Evolutionary conservation across 306 rosid species (phyloP), one percentile per base, ranked within the genome.

Genomic region (Alnus rubra): DNA sequence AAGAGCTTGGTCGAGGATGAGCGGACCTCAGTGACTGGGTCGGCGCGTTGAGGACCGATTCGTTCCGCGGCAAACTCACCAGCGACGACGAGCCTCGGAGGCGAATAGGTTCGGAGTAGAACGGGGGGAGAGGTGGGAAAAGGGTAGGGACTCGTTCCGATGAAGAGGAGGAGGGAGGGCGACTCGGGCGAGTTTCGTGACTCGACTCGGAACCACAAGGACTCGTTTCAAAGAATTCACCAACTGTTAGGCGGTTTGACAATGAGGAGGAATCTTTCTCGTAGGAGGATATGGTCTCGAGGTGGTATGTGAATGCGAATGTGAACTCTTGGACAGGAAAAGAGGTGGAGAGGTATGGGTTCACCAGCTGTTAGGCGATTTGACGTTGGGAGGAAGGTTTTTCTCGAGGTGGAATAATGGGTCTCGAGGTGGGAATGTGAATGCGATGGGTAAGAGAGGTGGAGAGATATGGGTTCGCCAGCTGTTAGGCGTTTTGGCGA

Each of bases 21-120:
- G 94, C 92, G 9, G 96, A 95, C 15, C 94, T 95, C 67, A 88
- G 97, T 74, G 89, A 88, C 72, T 95, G 97, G 98, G 94, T 93
- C 52, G 88, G 87, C 50, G 98, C 82, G 1, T 71, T 95, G 54
- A 87, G 84, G 39, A 74, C 85, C 30, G 85, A 73, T 82, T 77
- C 90, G 6, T 56, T 72, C 63, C 84, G 80, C 2, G 86, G 83
- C 8, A 76, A 83, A 4, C 23, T 74, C 11, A 76, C 78, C 14
- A 77, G 84, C 59, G 88, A 74, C 1, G 84, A 62, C 3, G 92
- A 4, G 78, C 74, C 33, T 74, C 84, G 47, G 88, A 78, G 13
- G 87, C 52, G 5, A 79, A 72, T 16, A 74, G 71, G 75, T 64
- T 48, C 58, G 80, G 9, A 37, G 59, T 76, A 64, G 86, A 77